A percentile compares a stretch with the other conserved stretches of the same genome.
Evolutionary conservation across 495 filamentous ascomycete species (phyloP).

Genomic region (Tuber microsphaerosporum): DNA sequence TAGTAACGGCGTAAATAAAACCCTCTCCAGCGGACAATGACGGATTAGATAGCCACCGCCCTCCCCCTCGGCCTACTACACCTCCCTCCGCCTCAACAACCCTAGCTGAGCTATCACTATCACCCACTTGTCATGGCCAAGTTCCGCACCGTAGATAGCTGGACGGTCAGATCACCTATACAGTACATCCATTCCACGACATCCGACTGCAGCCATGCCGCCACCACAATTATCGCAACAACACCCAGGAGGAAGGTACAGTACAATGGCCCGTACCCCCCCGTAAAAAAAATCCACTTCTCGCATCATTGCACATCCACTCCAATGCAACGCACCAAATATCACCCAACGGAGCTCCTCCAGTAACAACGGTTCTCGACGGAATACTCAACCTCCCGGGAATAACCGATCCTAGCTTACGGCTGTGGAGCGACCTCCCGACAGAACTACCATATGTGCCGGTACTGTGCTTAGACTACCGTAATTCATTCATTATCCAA

Average conservation of each 20-base stretch:
- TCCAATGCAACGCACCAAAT: neutral
- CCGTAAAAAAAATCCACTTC: neutral
- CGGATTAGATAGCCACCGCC: neutral
- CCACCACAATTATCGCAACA: neutral
- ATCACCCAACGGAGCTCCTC: conserved; percentile 1
- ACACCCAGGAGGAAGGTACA: neutral
- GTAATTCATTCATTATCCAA: neutral
- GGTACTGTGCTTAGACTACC: neutral
- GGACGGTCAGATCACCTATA: neutral
- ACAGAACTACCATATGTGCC: neutral
- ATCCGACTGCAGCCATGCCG: neutral
- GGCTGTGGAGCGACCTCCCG: neutral
- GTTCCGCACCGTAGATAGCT: neutral
- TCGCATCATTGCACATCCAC: neutral
- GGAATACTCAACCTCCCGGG: conserved; percentile 24
- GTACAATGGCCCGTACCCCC: neutral
- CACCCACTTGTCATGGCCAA: neutral
- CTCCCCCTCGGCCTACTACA: neutral
- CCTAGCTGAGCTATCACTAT: neutral
- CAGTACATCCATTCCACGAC: neutral
- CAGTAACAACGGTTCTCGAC: neutral
- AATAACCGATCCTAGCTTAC: conserved; percentile 26
- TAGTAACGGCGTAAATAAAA: neutral
- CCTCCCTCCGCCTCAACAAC: neutral
- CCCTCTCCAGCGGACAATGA: neutral